Evolutionary conservation across 2,329 filamentous ascomycete species (phyloP).

Genomic region (Xylariaceae sp.): DNA sequence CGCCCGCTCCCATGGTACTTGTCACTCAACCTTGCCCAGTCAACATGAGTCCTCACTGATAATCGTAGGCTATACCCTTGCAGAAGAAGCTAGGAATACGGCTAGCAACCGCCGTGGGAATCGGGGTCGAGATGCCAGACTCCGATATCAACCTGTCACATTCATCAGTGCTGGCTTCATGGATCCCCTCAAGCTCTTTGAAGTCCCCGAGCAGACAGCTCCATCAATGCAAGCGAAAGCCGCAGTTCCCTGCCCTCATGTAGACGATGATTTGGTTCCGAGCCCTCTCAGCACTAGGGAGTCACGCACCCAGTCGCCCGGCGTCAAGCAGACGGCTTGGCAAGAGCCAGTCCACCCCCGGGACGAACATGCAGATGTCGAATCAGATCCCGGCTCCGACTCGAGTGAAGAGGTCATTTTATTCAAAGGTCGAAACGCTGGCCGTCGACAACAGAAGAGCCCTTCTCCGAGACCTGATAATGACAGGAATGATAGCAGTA

Average conservation of each 20-base stretch:
- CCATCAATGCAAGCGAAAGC: slow-evolving; percentile 6
- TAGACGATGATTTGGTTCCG: not conserved
- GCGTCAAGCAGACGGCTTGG: not conserved
- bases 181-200: slow-evolving; percentile 55
- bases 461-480: not conserved
- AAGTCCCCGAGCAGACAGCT: slow-evolving; percentile 31
- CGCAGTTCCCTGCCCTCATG: not conserved
- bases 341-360: not conserved
- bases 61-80: slow-evolving; percentile 49
- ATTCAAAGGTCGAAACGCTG: slow-evolving; percentile 62
- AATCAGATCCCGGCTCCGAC: slow-evolving; percentile 48
- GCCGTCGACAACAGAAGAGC: slow-evolving; percentile 27
- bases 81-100: slow-evolving; percentile 59
- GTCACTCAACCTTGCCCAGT: not conserved
- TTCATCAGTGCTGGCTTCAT: slow-evolving; percentile 62
- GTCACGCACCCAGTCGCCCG: not conserved
- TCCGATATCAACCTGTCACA: slow-evolving; percentile 56
- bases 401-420: slow-evolving; percentile 78
- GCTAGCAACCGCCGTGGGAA: slow-evolving; percentile 51
- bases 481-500: slow-evolving; percentile 1
- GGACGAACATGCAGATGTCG: not conserved
- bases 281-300: not conserved
- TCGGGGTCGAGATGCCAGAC: slow-evolving; percentile 49
- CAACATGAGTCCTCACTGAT: slow-evolving; percentile 20
- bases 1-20: slow-evolving; percentile 35